Base-by-base conservation (phyloP, 129 eudicot genomes). In the Flaveria bidentis region DNA sequence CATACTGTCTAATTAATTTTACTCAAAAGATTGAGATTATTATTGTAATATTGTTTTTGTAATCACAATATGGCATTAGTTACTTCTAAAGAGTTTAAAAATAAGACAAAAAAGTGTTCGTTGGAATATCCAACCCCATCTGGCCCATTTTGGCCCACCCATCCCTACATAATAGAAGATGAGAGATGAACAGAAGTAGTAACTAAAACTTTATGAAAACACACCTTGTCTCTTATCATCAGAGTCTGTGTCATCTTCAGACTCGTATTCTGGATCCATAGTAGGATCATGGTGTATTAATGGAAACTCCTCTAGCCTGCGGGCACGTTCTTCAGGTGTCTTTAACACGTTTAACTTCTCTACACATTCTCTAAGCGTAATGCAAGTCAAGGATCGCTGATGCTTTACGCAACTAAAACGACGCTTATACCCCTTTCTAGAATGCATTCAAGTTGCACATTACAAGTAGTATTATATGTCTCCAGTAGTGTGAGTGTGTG, bases 301-400 rank as follows among this genome's bases (percentile, higher is more conserved):
- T n/a, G 99, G 94, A 76, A 91, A 52, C 84, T 95, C 99, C 45
- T 95, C 90, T 69, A 95, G 80, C 74, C 97, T 95, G 26, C 99
- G 94, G 47, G 80, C 81, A 49, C 96, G 99, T 83, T 95, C 99
- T 74, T 95, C 99, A 13, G 99, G 97, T 73, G 92, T 89, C 82
- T 86, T 91, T 67, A 95, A 51, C 73, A 89, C 80, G 76, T 87
- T 87, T 72, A 95, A 62, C 67, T 92, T 91, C 87, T 95, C 99
- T 30, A 95, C 96, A 72, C 92, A 89, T 82, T 89, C 97, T 85
- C 99, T 89, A 39, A 95, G 99, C 87, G 99, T 95, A 52, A 62
- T 53, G 17, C 17, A 57, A 80, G 94, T 93, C 75, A 93, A 89
- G 88, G 89, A 73, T 74, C 73, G 73, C 78, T 63, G 44, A 57